Percentiles rank a stretch among this genome's conserved stretches.
These are phyloP conservation scores for Oryza glumipatula DNA, from an alignment of 176 grass and related monocot genomes.

Conservation along the genomic window DNA sequence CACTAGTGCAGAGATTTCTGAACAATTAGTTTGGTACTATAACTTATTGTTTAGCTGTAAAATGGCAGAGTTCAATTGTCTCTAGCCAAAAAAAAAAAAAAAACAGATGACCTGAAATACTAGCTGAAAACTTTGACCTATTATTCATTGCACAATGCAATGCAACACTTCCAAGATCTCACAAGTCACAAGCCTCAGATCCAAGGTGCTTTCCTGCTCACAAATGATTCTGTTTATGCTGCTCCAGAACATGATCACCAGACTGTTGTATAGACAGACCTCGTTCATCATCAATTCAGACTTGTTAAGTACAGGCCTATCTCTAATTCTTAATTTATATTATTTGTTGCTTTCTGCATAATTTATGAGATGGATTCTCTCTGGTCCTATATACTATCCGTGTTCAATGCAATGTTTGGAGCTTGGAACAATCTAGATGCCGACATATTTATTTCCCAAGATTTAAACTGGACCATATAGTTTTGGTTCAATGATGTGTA, in stretches of 20 bases:
- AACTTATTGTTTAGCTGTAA: not conserved
- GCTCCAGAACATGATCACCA: slow-evolving; percentile 28
- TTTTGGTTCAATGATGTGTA: not conserved
- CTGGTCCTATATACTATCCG: not conserved
- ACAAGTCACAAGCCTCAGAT: slow-evolving; percentile 26
- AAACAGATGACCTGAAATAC: not conserved
- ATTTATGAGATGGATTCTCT: slow-evolving; percentile 44
- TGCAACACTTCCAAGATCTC: not conserved
- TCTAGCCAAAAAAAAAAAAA: not conserved
- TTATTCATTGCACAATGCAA: not conserved
- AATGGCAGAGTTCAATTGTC: not conserved
- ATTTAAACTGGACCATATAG: not conserved
- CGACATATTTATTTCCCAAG: not conserved
- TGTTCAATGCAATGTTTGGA: slow-evolving; percentile 41
- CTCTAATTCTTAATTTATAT: not conserved
- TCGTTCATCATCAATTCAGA: not conserved
- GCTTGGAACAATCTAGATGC: slow-evolving; percentile 38
- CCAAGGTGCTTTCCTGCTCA: slow-evolving; percentile 2
- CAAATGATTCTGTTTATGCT: slow-evolving; percentile 20
- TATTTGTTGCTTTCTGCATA: slow-evolving; percentile 49
- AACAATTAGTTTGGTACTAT: not conserved
- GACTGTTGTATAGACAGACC: not conserved
- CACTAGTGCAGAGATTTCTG: not conserved
- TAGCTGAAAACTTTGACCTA: not conserved
- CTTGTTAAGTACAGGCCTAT: not conserved